Percentiles rank a stretch among this genome's conserved stretches.
Conservation (phyloP, 306 rosid species). For the Prosopis cineraria region DNA sequence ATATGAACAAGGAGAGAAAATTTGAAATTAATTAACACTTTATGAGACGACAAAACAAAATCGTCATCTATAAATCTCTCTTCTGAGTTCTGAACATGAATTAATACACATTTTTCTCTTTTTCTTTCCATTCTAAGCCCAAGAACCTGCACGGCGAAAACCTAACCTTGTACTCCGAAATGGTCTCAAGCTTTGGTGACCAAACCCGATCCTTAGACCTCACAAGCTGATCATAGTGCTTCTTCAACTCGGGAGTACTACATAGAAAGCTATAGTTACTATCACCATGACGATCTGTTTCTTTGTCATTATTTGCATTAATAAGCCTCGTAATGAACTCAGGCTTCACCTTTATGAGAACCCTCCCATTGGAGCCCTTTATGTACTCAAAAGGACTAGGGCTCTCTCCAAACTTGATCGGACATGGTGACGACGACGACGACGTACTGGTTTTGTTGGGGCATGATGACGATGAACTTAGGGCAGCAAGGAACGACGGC, state of each 20-base stretch:
- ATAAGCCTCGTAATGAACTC: conserved; percentile 68
- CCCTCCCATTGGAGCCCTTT: conserved; percentile 59
- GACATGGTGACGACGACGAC: conserved; percentile 27
- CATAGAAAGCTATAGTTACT: conserved; percentile 42
- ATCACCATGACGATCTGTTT: neutral
- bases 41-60: too few species aligned
- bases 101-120: conserved; percentile 42
- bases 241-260: conserved; percentile 90
- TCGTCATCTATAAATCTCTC: neutral
- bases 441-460: conserved; percentile 10
- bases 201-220: too few species aligned
- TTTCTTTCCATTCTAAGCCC: conserved; percentile 64
- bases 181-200: conserved; percentile 95
- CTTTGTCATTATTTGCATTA: neutral
- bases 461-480: conserved; percentile 36
- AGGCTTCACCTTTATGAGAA: conserved; percentile 74
- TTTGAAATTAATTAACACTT: too few species aligned
- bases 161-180: conserved; percentile 75
- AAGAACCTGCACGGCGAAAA: conserved; percentile 68
- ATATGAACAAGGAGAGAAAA: too few species aligned
- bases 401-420: conserved; percentile 57
- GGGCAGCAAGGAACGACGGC: conserved; percentile 49
- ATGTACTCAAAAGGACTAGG: conserved; percentile 67
- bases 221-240: conserved; percentile 83
- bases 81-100: neutral